A percentile compares a stretch with the other conserved stretches of the same genome.
These are phyloP conservation scores for Echinosophora koreensis DNA, from an alignment of 306 rosid genomes.

Conservation along the genomic window DNA sequence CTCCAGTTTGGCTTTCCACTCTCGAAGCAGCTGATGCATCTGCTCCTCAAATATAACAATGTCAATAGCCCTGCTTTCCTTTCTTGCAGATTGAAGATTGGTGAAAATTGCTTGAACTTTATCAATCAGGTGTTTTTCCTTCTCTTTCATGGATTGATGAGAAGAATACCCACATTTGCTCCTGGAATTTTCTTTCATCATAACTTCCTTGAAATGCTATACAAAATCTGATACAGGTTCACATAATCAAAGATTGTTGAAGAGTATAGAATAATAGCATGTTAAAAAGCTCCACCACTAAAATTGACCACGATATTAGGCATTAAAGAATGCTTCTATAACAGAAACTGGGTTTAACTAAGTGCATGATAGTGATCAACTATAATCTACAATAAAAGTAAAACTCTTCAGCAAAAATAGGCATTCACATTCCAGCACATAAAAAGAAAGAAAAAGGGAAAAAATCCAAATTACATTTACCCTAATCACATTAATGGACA, in stretches of 20 bases:
- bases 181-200: conserved; percentile 71
- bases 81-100: conserved; percentile 84
- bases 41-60: conserved; percentile 77
- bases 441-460: background rate
- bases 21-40: conserved; percentile 89
- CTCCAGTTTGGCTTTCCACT: conserved; percentile 89
- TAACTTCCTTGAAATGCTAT: conserved; percentile 32
- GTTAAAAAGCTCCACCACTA: background rate
- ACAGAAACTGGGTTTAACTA: conserved; percentile 14
- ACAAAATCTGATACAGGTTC: background rate
- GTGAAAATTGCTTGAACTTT: conserved; percentile 80
- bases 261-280: conserved; percentile 1
- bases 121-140: conserved; percentile 81
- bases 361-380: conserved; percentile 16
- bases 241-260: too few relatives aligned
- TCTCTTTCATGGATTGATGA: conserved; percentile 76
- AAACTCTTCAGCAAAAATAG: conserved; percentile 20
- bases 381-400: too few relatives aligned
- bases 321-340: background rate
- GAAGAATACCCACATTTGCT: conserved; percentile 74
- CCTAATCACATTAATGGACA: conserved; percentile 3
- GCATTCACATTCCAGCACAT: background rate
- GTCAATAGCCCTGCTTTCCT: conserved; percentile 77
- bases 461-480: too few relatives aligned
- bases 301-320: too few relatives aligned